These are phyloP conservation scores for Podaxis sp. DNA, from an alignment of 768 basidiomycete species.

Conservation along the genomic window DNA sequence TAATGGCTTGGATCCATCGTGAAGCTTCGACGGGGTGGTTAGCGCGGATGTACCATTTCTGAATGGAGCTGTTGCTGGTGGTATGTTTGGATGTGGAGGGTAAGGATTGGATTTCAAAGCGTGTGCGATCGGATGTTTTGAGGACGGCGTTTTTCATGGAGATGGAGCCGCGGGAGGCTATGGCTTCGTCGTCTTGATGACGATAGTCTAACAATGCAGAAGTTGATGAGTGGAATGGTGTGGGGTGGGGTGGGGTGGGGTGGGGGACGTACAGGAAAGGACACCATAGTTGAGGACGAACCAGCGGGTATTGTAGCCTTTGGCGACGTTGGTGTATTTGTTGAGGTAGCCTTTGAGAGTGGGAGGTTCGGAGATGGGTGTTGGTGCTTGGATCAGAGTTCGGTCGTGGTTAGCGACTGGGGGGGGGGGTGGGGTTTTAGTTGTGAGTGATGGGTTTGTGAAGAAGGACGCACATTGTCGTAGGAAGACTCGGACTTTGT, in stretches of 20 bases:
- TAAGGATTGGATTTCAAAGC: conserved; percentile 78
- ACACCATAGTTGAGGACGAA: conserved; percentile 86
- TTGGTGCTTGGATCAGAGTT: conserved; percentile 50
- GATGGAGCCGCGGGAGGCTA: conserved; percentile 84
- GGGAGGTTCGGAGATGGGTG: conserved; percentile 47
- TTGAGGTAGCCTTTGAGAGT: conserved; percentile 74
- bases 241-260: no score
- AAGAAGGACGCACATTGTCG: conserved; percentile 64
- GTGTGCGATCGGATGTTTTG: conserved; percentile 54
- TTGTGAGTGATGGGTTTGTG: neutral
- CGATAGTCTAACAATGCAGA: conserved; percentile 59
- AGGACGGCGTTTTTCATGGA: conserved; percentile 77
- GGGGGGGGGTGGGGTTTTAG: neutral
- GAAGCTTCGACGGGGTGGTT: conserved; percentile 88
- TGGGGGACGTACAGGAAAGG: conserved; percentile 63
- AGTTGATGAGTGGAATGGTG: neutral
- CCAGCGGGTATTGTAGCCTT: conserved; percentile 87
- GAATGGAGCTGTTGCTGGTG: conserved; percentile 37
- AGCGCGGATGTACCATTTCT: conserved; percentile 82
- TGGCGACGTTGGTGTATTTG: conserved; percentile 91
- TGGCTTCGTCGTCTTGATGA: conserved; percentile 83
- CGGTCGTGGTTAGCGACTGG: conserved; percentile 75
- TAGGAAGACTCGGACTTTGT: conserved; percentile 77
- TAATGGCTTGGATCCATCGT: conserved; percentile 79
- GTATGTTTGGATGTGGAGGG: conserved; percentile 30